A percentile compares a stretch with the other conserved stretches of the same genome.
phyloP scores from a whole-genome alignment of 345 rosid genomes.

The Arabidopsis thaliana region TAIR10.1 NC_003076.8:19090501-19091000 shows the following conservation, averaged over 20 bases:
- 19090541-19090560: constrained; percentile 78
- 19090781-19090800: constrained; percentile 24
- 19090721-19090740: constrained; percentile 22
- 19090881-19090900: constrained; percentile 32
- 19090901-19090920: constrained; percentile 27
- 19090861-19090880: constrained; percentile 19
- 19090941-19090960: background rate
- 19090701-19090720: background rate
- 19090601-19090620: constrained; percentile 88
- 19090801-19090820: background rate
- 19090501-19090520: constrained; percentile 75
- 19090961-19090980: background rate
- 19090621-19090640: constrained; percentile 66
- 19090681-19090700: constrained; percentile 28
- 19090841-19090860: constrained; percentile 31
- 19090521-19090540: constrained; percentile 80
- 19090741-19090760: constrained; percentile 22
- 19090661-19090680: background rate
- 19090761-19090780: constrained; percentile 13
- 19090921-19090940: background rate
- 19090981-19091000: background rate
- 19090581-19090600: constrained; percentile 72
- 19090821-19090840: background rate
- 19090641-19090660: constrained; percentile 57
- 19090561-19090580: constrained; percentile 64